Evolutionary conservation across 2,329 filamentous ascomycete genomes (phyloP).

Genomic region (Botryotinia calthae): DNA sequence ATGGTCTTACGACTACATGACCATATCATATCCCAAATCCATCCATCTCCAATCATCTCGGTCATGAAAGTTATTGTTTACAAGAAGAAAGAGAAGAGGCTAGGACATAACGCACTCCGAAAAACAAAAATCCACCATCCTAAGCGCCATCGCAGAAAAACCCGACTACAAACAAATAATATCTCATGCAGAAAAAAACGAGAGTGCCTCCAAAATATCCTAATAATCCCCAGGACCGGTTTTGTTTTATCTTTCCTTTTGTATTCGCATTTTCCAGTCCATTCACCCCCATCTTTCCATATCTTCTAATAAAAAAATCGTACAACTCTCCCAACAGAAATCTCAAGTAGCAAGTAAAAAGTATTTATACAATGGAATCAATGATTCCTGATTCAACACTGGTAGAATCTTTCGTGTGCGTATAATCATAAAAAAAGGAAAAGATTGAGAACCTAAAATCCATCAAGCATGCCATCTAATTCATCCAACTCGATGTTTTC

Average conservation of each 20-base stretch:
- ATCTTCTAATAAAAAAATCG: constrained; percentile 12
- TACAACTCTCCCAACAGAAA: background rate
- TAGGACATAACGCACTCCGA: background rate
- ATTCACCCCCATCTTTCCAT: background rate
- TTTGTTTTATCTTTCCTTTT: constrained; percentile 5
- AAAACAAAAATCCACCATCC: background rate
- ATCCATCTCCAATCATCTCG: constrained; percentile 5
- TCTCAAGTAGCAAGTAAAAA: background rate
- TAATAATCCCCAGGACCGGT: background rate
- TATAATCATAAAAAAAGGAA: background rate
- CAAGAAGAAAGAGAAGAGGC: background rate
- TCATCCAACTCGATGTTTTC: constrained; percentile 92
- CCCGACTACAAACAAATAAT: background rate
- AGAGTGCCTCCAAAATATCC: constrained; percentile 9
- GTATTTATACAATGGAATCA: constrained; percentile 14
- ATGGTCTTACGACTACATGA: background rate
- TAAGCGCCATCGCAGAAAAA: background rate
- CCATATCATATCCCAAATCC: background rate
- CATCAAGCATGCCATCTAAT: constrained; percentile 81
- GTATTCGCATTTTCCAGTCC: constrained; percentile 3
- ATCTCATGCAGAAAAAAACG: background rate
- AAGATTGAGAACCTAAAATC: constrained; percentile 42
- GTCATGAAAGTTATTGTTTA: background rate
- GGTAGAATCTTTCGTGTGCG: constrained; percentile 10
- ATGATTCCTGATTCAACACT: background rate